Evolutionary conservation across 306 rosid genomes (phyloP).

Genomic region (Rubus idaeus): DNA sequence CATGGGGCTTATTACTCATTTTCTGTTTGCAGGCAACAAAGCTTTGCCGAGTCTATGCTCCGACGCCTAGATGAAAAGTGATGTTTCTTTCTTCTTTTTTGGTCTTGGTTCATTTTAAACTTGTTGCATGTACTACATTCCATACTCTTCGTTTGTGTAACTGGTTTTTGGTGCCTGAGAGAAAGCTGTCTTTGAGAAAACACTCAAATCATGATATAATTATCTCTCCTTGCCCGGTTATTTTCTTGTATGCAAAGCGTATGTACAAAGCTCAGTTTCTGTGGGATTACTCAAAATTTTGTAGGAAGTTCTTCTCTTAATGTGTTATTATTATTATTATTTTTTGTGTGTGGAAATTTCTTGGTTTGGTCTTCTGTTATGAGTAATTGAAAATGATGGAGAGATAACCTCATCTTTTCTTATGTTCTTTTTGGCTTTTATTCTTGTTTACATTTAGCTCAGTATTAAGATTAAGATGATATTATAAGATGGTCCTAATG

Average conservation of each 20-base stretch:
- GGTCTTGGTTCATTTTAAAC: not conserved
- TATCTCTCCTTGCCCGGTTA: not conserved
- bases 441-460: no score
- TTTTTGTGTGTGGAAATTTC: not conserved
- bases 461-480: no score
- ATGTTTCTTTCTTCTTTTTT: not conserved
- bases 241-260: not conserved
- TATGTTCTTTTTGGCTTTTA: no score
- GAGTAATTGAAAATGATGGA: not conserved
- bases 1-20: constrained; percentile 18
- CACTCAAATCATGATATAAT: not conserved
- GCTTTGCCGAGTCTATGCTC: constrained; percentile 78
- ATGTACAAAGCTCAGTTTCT: not conserved
- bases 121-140: constrained; percentile 5
- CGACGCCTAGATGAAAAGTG: constrained; percentile 77
- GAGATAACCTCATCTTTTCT: no score
- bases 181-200: not conserved
- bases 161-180: not conserved
- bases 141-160: not conserved
- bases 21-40: constrained; percentile 71
- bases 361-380: not conserved
- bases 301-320: not conserved
- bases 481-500: not conserved
- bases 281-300: not conserved
- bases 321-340: not conserved